These are phyloP conservation scores for Ochromonas danica DNA, from an alignment of 108 stramenopile species.

Conservation along the genomic window DNA sequence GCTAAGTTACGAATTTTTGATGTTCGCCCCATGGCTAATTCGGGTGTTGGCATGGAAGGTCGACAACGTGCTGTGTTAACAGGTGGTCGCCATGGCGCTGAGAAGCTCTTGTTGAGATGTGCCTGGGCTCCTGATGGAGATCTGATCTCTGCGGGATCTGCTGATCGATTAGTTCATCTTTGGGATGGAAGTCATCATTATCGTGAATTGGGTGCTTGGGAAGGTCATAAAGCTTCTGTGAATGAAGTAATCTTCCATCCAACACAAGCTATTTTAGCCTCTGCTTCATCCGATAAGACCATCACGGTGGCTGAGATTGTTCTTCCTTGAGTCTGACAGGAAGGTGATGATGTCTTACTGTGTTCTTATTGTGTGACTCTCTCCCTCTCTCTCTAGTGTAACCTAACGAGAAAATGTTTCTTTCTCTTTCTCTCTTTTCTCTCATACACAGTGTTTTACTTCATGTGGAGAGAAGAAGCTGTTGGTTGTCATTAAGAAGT, in stretches of 20 bases:
- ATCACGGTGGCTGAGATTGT: too few species aligned
- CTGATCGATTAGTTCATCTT: slow-evolving; percentile 76
- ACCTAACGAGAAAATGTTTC: too few species aligned
- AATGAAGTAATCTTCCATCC: slow-evolving; percentile 77
- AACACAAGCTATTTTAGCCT: slow-evolving; percentile 61
- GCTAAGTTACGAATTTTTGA: slow-evolving; percentile 69
- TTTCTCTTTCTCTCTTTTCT: too few species aligned
- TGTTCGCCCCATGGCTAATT: slow-evolving; percentile 65
- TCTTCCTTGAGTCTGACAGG: too few species aligned
- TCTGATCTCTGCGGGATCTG: slow-evolving; percentile 76
- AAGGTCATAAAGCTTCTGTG: slow-evolving; percentile 78
- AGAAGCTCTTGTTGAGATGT: slow-evolving; percentile 78
- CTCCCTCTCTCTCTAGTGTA: too few species aligned
- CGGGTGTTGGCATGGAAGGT: slow-evolving; percentile 48
- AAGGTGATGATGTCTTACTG: too few species aligned
- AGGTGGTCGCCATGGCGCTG: slow-evolving; percentile 72
- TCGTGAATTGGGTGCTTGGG: slow-evolving; percentile 75
- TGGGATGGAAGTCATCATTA: slow-evolving; percentile 76
- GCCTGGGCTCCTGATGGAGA: slow-evolving; percentile 75
- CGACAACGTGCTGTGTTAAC: slow-evolving; percentile 65
- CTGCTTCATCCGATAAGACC: too few species aligned
- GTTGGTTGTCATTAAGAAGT: too few species aligned
- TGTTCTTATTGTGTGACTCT: too few species aligned
- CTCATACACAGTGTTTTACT: too few species aligned
- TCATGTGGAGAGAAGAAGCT: too few species aligned